Base-by-base conservation (phyloP, 306 rosid genomes). In the Vigna hirtella region DNA sequence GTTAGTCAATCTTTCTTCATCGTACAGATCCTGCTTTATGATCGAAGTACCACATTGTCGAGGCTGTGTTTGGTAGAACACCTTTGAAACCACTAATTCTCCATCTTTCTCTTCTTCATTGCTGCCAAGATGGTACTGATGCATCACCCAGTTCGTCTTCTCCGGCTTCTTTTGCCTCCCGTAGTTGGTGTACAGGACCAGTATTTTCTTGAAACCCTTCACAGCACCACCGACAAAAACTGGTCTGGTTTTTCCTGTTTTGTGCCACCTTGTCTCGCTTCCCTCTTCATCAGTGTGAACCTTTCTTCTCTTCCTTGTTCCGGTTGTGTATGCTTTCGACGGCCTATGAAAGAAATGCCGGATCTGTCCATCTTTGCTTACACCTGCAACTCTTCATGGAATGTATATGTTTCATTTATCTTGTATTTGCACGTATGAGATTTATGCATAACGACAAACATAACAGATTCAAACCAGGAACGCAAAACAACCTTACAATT, bases 81-180 rank as follows among this genome's bases (percentile, higher is more conserved):
- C 98, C 82, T 95, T 95, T 16, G 98, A 95, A 14, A 83, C 88
- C 50, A 92, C 98, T 7, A 91, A 30, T 45, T 95, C 96, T 3
- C 98, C 98, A 59, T 95, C 98, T 77, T 86, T 93, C 81, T 95
- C 98, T 67, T 95, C 96, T 83, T 95, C 98, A 13, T 82, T 86
- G 14, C 20, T 77, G 10, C 98, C 98, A 1, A 92, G 85, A 59
- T 95, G 98, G 90, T 95, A 95, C 40, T 95, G 98, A 74, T 95
- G 98, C 97, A 95, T 95, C 30, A 95, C 93, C 98, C 98, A 95
- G 15, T 87, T 95, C 0, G 98, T 95, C 51, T 95, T 95, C 78
- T 91, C 90, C 0, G 98, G 96, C 71, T 93, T 95, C 72, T 85
- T 91, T 71, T 91, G 95, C 66, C 93, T 82, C 1, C 98, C 98